Conservation (phyloP, 2,329 filamentous ascomycete species). For the Fusarium marasasianum region DNA sequence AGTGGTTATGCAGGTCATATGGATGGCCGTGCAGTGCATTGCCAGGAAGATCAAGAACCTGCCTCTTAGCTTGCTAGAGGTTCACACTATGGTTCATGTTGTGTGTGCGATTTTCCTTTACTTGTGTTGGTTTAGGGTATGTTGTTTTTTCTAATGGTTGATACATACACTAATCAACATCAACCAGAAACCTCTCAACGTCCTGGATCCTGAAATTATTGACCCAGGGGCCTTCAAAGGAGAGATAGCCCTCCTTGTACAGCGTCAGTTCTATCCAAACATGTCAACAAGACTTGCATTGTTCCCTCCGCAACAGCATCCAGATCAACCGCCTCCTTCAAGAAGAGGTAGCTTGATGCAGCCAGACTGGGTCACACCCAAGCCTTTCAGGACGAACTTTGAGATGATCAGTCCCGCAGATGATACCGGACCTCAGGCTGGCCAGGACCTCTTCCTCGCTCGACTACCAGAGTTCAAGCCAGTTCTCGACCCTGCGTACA, state of each 20-base stretch:
- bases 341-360: neutral
- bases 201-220: neutral
- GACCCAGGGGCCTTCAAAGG: neutral
- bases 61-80: constrained; percentile 50
- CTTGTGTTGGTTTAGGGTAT: constrained; percentile 33
- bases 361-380: neutral
- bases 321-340: neutral
- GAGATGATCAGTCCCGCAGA: neutral
- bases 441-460: constrained; percentile 3
- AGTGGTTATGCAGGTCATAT: constrained; percentile 50
- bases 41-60: constrained; percentile 45
- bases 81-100: constrained; percentile 41
- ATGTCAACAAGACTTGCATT: neutral
- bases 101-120: constrained; percentile 31
- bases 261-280: neutral
- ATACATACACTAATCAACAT: neutral
- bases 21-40: constrained; percentile 50
- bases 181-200: constrained; percentile 31
- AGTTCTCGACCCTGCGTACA: neutral
- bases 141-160: accelerated
- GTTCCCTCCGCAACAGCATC: neutral
- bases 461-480: constrained; percentile 1
- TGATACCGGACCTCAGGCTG: neutral
- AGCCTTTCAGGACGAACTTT: neutral
- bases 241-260: neutral